These are phyloP conservation scores for Casuarina cunninghamiana DNA, from an alignment of 306 rosid species.

Conservation along the genomic window DNA sequence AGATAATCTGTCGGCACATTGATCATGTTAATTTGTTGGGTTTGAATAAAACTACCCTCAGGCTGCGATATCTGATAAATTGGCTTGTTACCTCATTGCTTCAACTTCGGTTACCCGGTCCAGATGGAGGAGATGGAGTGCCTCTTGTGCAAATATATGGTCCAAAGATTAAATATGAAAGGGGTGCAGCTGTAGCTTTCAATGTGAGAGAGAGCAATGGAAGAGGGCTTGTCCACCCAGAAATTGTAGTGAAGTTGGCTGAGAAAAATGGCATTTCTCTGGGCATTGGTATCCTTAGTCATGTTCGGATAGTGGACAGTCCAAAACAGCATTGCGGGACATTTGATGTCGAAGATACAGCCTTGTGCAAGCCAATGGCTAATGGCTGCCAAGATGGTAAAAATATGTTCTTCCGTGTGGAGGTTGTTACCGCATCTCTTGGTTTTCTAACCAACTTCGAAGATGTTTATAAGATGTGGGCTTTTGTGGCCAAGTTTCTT, in stretches of 20 bases:
- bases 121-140: constrained; percentile 45
- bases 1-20: constrained; percentile 66
- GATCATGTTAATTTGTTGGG: constrained; percentile 86
- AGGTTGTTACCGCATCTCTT: constrained; percentile 90
- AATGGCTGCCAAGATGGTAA: constrained; percentile 59
- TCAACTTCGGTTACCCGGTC: constrained; percentile 61
- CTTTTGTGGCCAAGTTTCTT: constrained; percentile 85
- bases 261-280: constrained; percentile 86
- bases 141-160: constrained; percentile 85
- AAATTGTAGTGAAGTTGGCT: constrained; percentile 86
- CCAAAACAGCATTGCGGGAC: constrained; percentile 51
- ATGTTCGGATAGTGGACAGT: constrained; percentile 66
- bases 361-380: constrained; percentile 82
- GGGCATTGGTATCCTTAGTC: constrained; percentile 86
- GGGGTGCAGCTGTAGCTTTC: constrained; percentile 97
- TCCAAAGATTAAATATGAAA: constrained; percentile 89
- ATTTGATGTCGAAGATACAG: constrained; percentile 58
- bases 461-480: constrained; percentile 92
- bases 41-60: constrained; percentile 80
- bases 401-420: constrained; percentile 62
- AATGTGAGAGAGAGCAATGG: constrained; percentile 93
- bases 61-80: constrained; percentile 84
- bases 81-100: constrained; percentile 92
- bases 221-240: constrained; percentile 76
- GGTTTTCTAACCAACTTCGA: constrained; percentile 90